Conservation (phyloP, 2,329 filamentous ascomycete genomes). For the Corniculantispora saksenae region DNA sequence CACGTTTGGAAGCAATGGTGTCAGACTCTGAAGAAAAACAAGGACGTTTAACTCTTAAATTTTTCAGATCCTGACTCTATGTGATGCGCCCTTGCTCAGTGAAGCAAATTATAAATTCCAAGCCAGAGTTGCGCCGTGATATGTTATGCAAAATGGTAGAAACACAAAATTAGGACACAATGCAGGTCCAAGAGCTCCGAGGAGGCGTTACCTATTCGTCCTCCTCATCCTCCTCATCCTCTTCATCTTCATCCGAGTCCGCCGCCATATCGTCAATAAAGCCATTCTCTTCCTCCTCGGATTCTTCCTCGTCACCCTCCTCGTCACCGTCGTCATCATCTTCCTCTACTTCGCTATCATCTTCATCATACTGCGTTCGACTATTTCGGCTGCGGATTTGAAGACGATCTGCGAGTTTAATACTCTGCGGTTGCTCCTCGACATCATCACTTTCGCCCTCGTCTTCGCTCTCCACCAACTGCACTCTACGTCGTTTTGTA, state of each 20-base stretch:
- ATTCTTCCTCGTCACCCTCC: constrained; percentile 25
- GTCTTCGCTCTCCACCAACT: not conserved
- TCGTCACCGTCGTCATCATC: constrained; percentile 22
- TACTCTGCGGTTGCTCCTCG: constrained; percentile 19
- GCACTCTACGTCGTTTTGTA: not conserved
- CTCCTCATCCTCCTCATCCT: constrained; percentile 15
- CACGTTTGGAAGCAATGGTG: too few species aligned
- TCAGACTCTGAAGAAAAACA: too few species aligned
- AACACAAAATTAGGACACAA: constrained; percentile 11
- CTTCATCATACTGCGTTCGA: constrained; percentile 5
- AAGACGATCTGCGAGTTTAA: constrained; percentile 29
- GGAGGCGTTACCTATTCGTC: constrained; percentile 8
- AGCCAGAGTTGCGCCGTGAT: not conserved
- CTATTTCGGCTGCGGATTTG: constrained; percentile 11
- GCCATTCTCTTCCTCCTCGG: constrained; percentile 27
- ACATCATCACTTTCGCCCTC: constrained; percentile 23
- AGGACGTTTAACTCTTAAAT: too few species aligned
- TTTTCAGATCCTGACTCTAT: too few species aligned
- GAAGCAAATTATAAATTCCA: not conserved
- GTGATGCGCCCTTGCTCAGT: too few species aligned
- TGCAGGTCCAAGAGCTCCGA: constrained; percentile 7
- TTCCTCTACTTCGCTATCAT: constrained; percentile 23
- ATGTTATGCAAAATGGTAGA: not conserved
- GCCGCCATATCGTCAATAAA: constrained; percentile 36
- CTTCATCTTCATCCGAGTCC: constrained; percentile 31